A percentile compares a stretch with the other conserved stretches of the same genome.
These are phyloP conservation scores for Beauveria medogensis DNA, from an alignment of 2,329 filamentous ascomycete genomes.

Conservation along the genomic window DNA sequence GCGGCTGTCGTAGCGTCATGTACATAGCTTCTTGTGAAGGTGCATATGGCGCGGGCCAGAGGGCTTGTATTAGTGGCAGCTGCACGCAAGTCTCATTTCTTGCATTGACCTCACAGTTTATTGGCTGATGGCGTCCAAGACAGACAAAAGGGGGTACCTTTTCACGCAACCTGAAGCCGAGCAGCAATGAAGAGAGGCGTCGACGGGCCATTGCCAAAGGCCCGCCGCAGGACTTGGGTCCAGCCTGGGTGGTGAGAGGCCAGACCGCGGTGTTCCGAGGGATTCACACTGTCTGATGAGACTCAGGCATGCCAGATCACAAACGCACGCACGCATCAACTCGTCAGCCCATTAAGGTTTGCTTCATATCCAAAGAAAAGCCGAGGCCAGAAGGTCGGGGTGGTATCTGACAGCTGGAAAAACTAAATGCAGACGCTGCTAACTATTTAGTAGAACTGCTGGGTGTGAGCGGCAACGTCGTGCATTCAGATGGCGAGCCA, in stretches of 20 bases:
- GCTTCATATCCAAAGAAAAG: neutral
- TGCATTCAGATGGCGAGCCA: neutral
- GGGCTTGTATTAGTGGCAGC: too few species aligned
- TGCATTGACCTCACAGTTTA: too few species aligned
- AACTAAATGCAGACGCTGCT: neutral
- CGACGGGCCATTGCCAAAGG: neutral
- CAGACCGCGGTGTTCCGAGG: neutral
- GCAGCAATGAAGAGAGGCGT: neutral
- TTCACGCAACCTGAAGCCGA: neutral
- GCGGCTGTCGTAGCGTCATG: neutral
- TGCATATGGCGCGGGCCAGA: too few species aligned
- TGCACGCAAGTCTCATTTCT: too few species aligned
- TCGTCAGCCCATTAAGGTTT: neutral
- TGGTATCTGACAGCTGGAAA: neutral
- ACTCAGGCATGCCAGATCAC: neutral
- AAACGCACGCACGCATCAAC: neutral
- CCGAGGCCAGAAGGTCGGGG: neutral
- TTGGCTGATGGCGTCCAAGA: too few species aligned
- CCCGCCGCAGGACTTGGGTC: neutral
- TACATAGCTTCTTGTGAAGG: too few species aligned
- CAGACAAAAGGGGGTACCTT: neutral
- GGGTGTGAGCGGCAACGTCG: neutral
- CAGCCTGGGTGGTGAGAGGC: neutral
- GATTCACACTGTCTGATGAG: too few species aligned
- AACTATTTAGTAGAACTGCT: neutral